Conservation (phyloP, 129 eudicot species). For the carrot (Daucus carota) region DH1_v3.0 NC_030381.2:52277001-52277500, state of each 20-base stretch:
- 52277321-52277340: constrained; percentile 70
- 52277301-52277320: constrained; percentile 48
- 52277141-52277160: neutral
- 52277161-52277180: neutral
- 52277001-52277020: constrained; percentile 61
- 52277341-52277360: constrained; percentile 50
- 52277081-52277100: neutral
- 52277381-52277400: constrained; percentile 89
- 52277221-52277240: neutral
- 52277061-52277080: constrained; percentile 71
- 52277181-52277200: neutral
- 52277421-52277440: constrained; percentile 81
- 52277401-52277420: constrained; percentile 94
- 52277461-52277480: constrained; percentile 51
- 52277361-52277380: constrained; percentile 67
- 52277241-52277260: constrained; percentile 38
- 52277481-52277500: neutral
- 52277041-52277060: constrained; percentile 89
- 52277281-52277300: constrained; percentile 58
- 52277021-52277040: constrained; percentile 86
- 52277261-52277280: constrained; percentile 48
- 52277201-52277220: neutral
- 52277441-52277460: constrained; percentile 81
- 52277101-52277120: neutral
- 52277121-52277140: neutral